phyloP scores from a whole-genome alignment of 176 grass and related monocot genomes.

The Avena atlantica region DNA sequence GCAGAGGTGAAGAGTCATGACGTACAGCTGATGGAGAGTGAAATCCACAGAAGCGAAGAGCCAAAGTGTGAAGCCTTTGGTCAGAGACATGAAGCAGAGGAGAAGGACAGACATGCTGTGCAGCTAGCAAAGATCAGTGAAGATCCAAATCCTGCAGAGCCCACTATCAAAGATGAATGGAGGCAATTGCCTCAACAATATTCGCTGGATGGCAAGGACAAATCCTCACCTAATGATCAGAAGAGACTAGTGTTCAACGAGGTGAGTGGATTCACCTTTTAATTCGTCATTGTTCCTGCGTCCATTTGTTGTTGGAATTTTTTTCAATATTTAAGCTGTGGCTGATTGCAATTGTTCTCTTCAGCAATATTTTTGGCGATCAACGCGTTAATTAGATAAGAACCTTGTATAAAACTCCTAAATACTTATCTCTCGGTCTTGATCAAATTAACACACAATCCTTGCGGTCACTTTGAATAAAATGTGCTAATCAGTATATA shows the following conservation, averaged over 20 bases:
- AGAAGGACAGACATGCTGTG: neutral
- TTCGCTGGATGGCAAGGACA: neutral
- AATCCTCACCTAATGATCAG: neutral
- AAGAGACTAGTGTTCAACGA: slow-evolving; percentile 6
- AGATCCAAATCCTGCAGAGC: neutral
- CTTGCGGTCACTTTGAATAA: neutral
- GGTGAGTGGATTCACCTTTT: neutral
- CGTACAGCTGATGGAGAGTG: neutral
- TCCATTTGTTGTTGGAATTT: neutral
- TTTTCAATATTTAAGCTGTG: neutral
- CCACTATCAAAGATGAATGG: neutral
- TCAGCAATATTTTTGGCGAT: neutral
- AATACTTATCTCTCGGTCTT: neutral
- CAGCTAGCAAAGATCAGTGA: neutral
- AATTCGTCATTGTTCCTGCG: neutral
- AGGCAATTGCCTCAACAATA: neutral
- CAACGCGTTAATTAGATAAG: neutral
- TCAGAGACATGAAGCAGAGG: neutral
- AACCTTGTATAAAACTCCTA: neutral
- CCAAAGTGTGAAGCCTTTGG: neutral
- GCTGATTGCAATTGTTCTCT: neutral
- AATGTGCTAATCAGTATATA: neutral
- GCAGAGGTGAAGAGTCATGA: neutral
- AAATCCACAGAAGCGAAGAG: neutral
- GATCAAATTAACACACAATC: neutral